Conservation (phyloP, 1,139 yeast species). For the Diutina mesorugosa region DNA sequence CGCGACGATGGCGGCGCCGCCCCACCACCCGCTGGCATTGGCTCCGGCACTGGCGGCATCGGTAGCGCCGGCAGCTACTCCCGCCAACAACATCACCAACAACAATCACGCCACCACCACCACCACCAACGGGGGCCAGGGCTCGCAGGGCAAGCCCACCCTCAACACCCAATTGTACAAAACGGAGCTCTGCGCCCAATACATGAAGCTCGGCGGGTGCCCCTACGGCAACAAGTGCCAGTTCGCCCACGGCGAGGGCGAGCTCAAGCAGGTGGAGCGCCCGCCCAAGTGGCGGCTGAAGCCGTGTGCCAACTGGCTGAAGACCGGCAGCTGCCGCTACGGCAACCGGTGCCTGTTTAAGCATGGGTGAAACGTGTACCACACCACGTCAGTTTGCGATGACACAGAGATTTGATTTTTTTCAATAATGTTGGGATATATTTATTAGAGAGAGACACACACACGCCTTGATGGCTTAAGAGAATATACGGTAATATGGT, state of each 20-base stretch:
- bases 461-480: background rate
- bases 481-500: background rate
- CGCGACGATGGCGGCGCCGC: background rate
- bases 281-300: slow-evolving; percentile 86
- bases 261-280: slow-evolving; percentile 59
- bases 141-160: background rate
- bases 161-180: slow-evolving; percentile 43
- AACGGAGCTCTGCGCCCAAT: slow-evolving; percentile 82
- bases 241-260: slow-evolving; percentile 83
- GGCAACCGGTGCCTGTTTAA: slow-evolving; percentile 89
- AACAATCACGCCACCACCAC: background rate
- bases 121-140: background rate
- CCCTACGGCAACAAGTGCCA: slow-evolving; percentile 90
- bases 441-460: background rate
- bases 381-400: background rate
- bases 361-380: slow-evolving; percentile 31
- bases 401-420: background rate
- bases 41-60: background rate
- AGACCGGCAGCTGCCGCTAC: slow-evolving; percentile 73
- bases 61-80: background rate
- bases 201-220: slow-evolving; percentile 58
- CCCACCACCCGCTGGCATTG: background rate
- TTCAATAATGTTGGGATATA: background rate
- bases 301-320: slow-evolving; percentile 83
- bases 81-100: background rate